These are phyloP conservation scores for Candolleomyces efflorescens DNA, from an alignment of 768 basidiomycete genomes.

Conservation along the genomic window DNA sequence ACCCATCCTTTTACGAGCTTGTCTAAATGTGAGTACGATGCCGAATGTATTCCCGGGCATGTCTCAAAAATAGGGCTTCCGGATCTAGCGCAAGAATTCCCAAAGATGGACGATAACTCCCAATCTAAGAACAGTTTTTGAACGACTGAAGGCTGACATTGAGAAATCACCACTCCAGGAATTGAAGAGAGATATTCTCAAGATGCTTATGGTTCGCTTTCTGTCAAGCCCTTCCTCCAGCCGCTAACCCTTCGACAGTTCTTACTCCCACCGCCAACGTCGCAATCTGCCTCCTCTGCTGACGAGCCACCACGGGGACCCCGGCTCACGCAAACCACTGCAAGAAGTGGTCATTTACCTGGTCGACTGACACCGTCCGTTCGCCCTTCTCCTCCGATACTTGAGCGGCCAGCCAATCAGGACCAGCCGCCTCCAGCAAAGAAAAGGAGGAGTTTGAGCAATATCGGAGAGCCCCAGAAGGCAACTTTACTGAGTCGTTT, in stretches of 20 bases:
- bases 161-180: conserved; percentile 21
- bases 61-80: conserved; percentile 4
- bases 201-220: conserved; percentile 55
- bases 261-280: background rate
- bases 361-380: background rate
- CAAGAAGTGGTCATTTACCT: background rate
- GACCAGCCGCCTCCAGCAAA: background rate
- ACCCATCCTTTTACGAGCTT: conserved; percentile 28
- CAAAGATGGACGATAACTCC: conserved; percentile 39
- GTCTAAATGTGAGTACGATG: conserved; percentile 31
- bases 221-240: conserved; percentile 25
- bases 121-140: conserved; percentile 33
- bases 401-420: background rate
- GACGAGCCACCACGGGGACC: background rate
- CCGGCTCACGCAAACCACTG: background rate
- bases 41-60: background rate
- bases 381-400: background rate
- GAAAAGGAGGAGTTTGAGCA: background rate
- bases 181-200: conserved; percentile 25
- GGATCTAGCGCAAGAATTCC: conserved; percentile 37
- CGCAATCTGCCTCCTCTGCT: background rate
- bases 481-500: conserved; percentile 12
- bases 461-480: background rate
- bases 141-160: conserved; percentile 23
- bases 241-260: conserved; percentile 8